These are phyloP conservation scores for Kwoniella heveanensis DNA, from an alignment of 768 basidiomycete species.

Conservation along the genomic window DNA sequence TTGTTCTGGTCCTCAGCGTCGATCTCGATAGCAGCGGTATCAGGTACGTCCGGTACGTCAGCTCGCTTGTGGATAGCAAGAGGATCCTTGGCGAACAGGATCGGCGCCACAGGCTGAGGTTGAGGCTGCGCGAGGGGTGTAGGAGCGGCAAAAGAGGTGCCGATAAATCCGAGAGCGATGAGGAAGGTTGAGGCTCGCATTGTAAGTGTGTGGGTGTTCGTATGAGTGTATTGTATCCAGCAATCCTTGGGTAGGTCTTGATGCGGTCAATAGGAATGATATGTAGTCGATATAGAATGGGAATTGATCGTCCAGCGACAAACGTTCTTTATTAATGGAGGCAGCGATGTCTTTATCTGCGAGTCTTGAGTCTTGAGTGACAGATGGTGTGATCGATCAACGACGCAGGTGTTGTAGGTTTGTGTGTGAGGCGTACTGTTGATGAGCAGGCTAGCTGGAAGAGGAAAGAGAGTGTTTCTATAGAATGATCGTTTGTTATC, in stretches of 20 bases:
- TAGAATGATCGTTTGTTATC: too few species aligned
- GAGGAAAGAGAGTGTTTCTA: background rate
- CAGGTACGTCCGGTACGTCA: slow-evolving; percentile 1
- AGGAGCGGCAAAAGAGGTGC: slow-evolving; percentile 21
- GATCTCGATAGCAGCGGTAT: background rate
- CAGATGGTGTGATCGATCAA: background rate
- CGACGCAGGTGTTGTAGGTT: background rate
- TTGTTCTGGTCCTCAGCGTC: slow-evolving; percentile 4
- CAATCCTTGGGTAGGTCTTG: too few species aligned
- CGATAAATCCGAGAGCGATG: slow-evolving; percentile 29
- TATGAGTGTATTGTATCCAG: too few species aligned
- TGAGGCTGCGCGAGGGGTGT: slow-evolving; percentile 9
- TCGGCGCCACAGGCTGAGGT: background rate
- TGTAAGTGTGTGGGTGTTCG: slow-evolving; percentile 2
- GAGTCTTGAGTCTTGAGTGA: too few species aligned
- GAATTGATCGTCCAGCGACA: slow-evolving; percentile 1
- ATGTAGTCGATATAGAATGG: slow-evolving; percentile 2
- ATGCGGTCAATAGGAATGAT: background rate
- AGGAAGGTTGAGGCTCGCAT: slow-evolving; percentile 33
- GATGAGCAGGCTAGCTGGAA: background rate
- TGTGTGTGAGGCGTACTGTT: background rate
- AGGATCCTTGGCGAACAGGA: slow-evolving; percentile 34
- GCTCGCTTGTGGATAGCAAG: slow-evolving; percentile 32
- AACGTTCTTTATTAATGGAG: background rate
- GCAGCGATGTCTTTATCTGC: too few species aligned